Evolutionary conservation across 768 basidiomycete genomes (phyloP).

Genomic region (Hypholoma fasciculare): DNA sequence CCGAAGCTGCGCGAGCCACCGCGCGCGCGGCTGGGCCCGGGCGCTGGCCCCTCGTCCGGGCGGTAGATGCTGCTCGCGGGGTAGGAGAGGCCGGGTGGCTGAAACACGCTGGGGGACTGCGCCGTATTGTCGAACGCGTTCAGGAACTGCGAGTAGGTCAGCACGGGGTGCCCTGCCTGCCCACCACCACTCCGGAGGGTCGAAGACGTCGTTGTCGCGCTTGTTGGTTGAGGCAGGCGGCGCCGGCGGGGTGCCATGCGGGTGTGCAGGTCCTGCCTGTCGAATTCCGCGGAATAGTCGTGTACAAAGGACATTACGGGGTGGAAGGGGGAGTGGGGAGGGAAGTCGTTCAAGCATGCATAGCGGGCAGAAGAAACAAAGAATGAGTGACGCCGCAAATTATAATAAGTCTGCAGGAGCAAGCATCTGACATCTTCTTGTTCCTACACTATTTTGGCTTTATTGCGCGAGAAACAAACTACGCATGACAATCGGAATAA

Average conservation of each 20-base stretch:
- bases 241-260: slow-evolving; percentile 22
- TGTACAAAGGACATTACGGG: slow-evolving; percentile 14
- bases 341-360: background rate
- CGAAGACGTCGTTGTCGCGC: slow-evolving; percentile 16
- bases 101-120: slow-evolving; percentile 13
- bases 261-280: slow-evolving; percentile 24
- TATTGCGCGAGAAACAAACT: background rate
- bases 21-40: slow-evolving; percentile 19
- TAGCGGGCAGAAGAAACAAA: background rate
- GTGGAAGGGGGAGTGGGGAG: slow-evolving; percentile 1
- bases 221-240: slow-evolving; percentile 14
- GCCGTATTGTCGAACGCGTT: slow-evolving; percentile 18
- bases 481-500: background rate
- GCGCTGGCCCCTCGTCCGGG: slow-evolving; percentile 10
- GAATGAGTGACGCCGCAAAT: background rate
- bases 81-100: slow-evolving; percentile 13
- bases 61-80: slow-evolving; percentile 12
- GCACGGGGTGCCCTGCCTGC: slow-evolving; percentile 11
- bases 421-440: background rate
- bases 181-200: slow-evolving; percentile 12
- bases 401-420: background rate
- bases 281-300: slow-evolving; percentile 15
- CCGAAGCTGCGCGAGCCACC: slow-evolving; percentile 9
- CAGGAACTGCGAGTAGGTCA: slow-evolving; percentile 22
- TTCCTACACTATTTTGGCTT: slow-evolving; percentile 5